Evolutionary conservation across 2,329 filamentous ascomycete genomes (phyloP), one percentile per base, ranked within the genome.

Genomic region (Domatiomyces catenatus): DNA sequence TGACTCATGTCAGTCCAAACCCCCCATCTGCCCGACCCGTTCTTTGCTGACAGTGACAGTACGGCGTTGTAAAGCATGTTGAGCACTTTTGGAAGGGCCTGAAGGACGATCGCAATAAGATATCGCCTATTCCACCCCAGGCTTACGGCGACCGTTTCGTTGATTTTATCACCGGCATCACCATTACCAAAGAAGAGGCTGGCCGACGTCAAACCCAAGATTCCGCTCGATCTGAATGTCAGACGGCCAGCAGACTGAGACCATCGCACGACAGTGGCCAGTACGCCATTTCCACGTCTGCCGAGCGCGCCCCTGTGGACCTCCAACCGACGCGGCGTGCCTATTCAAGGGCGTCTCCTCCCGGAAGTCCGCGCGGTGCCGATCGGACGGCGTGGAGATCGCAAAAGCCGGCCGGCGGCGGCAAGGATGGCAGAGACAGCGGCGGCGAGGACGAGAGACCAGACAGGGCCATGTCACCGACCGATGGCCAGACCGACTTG

Each of bases 31-130:
- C 32, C 44, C 36, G 48, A 54, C 51, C 51, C 48, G 50, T 47
- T 36, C 32, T 20, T 15, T 19, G 22, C 18, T 45, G 19, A 47
- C 49, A 56, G 49, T 51, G 48, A 50, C 60, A 94, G 86, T 98
- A 96, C 66, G 88, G 88, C 58, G 80, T 89, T 57, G 78, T 94
- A 67, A 98, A 98, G 71, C 90, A 92, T 64, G 78, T 90, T 54
- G 92, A 98, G 67, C 83, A 96, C 68, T 92, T 96, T 69, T 92
- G 89, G 83, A 98, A 98, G 71, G 90, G 92, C 39, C 72, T 96
- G 52, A 86, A 83, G 2, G 78, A 81, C 60, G 85, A 92, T 60
- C 82, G 86, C 60, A 80, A 78, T 32, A 83, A 95, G 64, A 96
- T 98, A 54, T 96, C 90, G 0, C 88, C 92, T 1, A 82, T 96